A percentile compares a stretch with the other conserved stretches of the same genome.
Evolutionary conservation across 139 green algal genomes (phyloP).

Genomic region (Penium margaritaceum): DNA sequence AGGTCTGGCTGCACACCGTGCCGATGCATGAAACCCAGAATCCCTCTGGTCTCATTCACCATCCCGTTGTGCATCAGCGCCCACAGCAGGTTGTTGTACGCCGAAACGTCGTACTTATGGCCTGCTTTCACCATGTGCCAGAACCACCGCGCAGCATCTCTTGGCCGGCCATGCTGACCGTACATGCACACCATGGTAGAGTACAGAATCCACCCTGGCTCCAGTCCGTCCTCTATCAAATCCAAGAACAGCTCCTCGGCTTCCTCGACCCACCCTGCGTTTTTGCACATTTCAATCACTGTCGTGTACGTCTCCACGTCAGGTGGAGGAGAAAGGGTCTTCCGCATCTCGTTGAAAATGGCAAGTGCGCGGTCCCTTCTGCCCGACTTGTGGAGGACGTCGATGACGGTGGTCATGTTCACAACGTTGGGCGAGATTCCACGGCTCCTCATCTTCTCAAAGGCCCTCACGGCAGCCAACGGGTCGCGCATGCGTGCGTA

Average conservation of each 20-base stretch:
- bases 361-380: no score
- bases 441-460: no score
- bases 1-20: conserved; percentile 6
- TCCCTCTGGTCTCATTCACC: no score
- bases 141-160: conserved; percentile 2
- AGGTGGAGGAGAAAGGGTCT: no score
- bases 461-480: no score
- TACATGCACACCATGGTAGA: conserved; percentile 16
- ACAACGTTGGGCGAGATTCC: neutral
- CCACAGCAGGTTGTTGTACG: conserved; percentile 19
- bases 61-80: no score
- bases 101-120: neutral
- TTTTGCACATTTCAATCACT: no score
- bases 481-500: no score
- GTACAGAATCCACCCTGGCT: conserved; percentile 2
- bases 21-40: no score
- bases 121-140: conserved; percentile 9
- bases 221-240: conserved; percentile 16
- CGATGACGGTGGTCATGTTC: conserved; percentile 7
- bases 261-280: no score
- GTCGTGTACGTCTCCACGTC: no score
- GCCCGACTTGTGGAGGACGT: neutral
- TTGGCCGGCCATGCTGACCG: conserved; percentile 6
- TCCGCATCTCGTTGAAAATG: no score
- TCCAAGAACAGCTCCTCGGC: conserved; percentile 9